Conservation (phyloP, 208 protist species). For the Leishmania aethiopica region DNA sequence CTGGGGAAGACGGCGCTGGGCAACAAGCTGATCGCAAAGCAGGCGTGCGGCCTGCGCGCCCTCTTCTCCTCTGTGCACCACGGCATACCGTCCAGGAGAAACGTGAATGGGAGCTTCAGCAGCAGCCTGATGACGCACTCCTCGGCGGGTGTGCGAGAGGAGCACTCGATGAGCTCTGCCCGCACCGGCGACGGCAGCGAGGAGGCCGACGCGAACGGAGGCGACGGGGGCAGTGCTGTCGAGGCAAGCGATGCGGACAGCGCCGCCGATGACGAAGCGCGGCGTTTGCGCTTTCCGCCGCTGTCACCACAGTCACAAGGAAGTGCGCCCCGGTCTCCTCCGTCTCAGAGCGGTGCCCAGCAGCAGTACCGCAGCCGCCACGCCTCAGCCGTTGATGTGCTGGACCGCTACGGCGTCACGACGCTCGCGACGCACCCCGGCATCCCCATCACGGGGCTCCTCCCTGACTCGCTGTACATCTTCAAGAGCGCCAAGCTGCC, state of each 20-base stretch:
- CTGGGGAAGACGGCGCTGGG: conserved; percentile 48
- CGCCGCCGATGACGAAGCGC: neutral
- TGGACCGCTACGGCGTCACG: conserved; percentile 31
- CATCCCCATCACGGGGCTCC: conserved; percentile 40
- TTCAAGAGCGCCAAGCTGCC: conserved; percentile 88
- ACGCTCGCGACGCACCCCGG: conserved; percentile 78
- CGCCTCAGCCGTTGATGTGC: conserved; percentile 8
- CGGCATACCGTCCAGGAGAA: neutral
- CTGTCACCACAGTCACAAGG: neutral
- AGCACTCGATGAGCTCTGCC: conserved; percentile 5
- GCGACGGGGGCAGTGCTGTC: neutral
- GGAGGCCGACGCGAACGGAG: neutral
- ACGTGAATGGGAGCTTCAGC: conserved; percentile 4
- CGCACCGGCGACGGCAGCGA: neutral
- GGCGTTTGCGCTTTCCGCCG: neutral
- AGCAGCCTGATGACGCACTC: conserved; percentile 1
- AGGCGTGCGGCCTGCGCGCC: conserved; percentile 55
- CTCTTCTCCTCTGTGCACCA: conserved; percentile 42
- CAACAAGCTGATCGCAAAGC: conserved; percentile 49
- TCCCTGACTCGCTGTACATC: conserved; percentile 60
- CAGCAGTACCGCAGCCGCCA: neutral
- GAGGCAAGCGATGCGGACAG: neutral
- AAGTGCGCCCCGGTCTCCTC: neutral
- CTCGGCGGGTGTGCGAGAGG: conserved; percentile 4
- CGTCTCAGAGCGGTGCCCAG: neutral